Percentiles rank a stretch among this genome's conserved stretches.
Evolutionary conservation across 192 early-diverging fungal species (phyloP).

Genomic region (Coemansia sp.): DNA sequence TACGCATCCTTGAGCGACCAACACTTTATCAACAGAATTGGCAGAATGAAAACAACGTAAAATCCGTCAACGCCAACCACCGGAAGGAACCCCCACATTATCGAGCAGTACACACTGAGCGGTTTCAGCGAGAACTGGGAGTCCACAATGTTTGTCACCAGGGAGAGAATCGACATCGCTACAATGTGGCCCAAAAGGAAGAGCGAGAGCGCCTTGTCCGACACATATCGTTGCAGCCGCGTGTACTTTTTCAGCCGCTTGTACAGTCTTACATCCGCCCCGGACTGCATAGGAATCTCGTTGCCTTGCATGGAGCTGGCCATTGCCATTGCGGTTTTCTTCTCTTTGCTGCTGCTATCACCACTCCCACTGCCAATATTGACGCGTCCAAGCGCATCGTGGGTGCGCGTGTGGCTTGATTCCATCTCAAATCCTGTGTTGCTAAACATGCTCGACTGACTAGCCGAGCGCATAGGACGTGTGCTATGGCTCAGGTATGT

Average conservation of each 20-base stretch:
- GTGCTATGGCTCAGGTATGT: constrained; percentile 8
- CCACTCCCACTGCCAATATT: neutral
- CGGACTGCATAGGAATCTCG: constrained; percentile 3
- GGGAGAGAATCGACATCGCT: constrained; percentile 23
- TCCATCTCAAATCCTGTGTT: constrained; percentile 29
- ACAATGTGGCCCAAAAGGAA: constrained; percentile 20
- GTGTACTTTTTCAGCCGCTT: constrained; percentile 38
- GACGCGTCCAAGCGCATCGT: neutral
- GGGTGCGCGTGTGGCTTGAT: neutral
- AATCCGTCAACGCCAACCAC: constrained; percentile 9
- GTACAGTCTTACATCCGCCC: constrained; percentile 20
- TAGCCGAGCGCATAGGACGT: constrained; percentile 21
- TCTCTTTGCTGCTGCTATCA: constrained; percentile 12
- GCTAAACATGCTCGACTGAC: constrained; percentile 46
- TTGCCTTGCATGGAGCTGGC: constrained; percentile 12
- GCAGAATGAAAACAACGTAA: constrained; percentile 32
- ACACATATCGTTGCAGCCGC: constrained; percentile 32
- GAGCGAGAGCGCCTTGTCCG: constrained; percentile 18
- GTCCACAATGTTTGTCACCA: constrained; percentile 43
- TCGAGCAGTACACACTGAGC: constrained; percentile 18
- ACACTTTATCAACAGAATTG: constrained; percentile 30
- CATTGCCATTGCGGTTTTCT: constrained; percentile 18
- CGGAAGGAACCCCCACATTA: constrained; percentile 45
- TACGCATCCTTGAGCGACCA: constrained; percentile 42
- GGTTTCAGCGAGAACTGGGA: constrained; percentile 38